These are phyloP conservation scores for Naegleria fowleri DNA, from an alignment of 208 protist genomes.

Conservation along the genomic window DNA sequence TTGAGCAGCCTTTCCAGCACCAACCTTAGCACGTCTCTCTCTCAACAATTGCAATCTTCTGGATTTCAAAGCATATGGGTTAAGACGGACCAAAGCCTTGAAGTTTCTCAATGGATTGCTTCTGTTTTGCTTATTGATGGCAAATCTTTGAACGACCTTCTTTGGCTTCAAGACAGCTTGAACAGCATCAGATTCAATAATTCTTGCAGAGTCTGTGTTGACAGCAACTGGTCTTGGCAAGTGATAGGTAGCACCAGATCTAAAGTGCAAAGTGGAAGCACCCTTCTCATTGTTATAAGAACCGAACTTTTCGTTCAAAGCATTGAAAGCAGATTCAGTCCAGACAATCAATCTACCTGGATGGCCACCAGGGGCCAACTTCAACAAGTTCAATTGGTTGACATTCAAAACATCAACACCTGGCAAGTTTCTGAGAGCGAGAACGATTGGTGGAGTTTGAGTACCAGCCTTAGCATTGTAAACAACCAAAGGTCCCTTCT, in stretches of 20 bases:
- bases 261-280: neutral
- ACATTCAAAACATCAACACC: constrained; percentile 91
- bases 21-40: constrained; percentile 12
- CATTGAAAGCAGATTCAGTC: constrained; percentile 94
- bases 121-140: constrained; percentile 25
- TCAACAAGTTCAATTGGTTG: constrained; percentile 88
- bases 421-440: constrained; percentile 91
- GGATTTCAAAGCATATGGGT: constrained; percentile 5
- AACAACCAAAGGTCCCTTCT: constrained; percentile 93
- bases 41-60: neutral
- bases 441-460: constrained; percentile 61
- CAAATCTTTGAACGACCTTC: constrained; percentile 28
- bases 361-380: constrained; percentile 98
- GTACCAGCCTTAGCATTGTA: constrained; percentile 65
- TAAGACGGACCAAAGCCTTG: neutral
- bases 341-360: constrained; percentile 98
- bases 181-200: constrained; percentile 81
- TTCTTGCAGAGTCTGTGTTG: constrained; percentile 71
- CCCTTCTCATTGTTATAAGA: constrained; percentile 59
- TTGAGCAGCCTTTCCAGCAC: neutral
- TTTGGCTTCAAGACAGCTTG: constrained; percentile 45
- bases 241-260: constrained; percentile 27
- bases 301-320: constrained; percentile 93
- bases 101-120: constrained; percentile 39
- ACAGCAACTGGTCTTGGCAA: constrained; percentile 65